Conservation (phyloP, 768 basidiomycete genomes). For the Tephrocybe sp. region DNA sequence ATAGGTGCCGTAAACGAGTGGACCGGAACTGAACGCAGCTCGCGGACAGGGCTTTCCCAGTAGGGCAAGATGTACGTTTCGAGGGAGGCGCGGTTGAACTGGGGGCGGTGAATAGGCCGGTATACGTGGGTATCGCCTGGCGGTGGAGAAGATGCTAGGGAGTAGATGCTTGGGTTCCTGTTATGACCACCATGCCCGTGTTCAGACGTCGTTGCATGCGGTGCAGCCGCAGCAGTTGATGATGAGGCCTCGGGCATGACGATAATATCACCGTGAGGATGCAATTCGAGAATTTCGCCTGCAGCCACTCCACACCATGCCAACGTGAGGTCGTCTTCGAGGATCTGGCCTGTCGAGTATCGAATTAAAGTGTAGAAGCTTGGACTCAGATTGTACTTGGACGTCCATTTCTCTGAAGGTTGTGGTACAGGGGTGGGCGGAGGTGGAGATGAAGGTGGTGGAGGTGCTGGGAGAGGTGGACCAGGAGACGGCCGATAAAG, state of each 20-base stretch:
- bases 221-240: not conserved
- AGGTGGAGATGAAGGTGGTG: not conserved
- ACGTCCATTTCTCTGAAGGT: conserved; percentile 2
- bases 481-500: not conserved
- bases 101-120: conserved; percentile 5
- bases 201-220: not conserved
- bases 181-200: conserved; percentile 4
- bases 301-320: conserved; percentile 61
- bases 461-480: conserved; percentile 2
- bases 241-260: not conserved
- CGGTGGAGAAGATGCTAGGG: conserved; percentile 9
- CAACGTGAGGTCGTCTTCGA: conserved; percentile 62
- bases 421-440: not conserved
- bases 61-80: conserved; percentile 52
- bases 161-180: conserved; percentile 11
- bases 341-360: conserved; percentile 67
- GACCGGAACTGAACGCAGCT: conserved; percentile 39
- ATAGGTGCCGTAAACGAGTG: not conserved
- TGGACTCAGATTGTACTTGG: conserved; percentile 10
- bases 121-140: conserved; percentile 1
- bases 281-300: conserved; percentile 71
- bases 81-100: conserved; percentile 32
- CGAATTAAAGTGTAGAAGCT: conserved; percentile 50
- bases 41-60: conserved; percentile 54
- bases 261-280: conserved; percentile 26